Base-by-base conservation (phyloP, 2,329 filamentous ascomycete genomes). In the Phyllosticta citrichinensis region DNA sequence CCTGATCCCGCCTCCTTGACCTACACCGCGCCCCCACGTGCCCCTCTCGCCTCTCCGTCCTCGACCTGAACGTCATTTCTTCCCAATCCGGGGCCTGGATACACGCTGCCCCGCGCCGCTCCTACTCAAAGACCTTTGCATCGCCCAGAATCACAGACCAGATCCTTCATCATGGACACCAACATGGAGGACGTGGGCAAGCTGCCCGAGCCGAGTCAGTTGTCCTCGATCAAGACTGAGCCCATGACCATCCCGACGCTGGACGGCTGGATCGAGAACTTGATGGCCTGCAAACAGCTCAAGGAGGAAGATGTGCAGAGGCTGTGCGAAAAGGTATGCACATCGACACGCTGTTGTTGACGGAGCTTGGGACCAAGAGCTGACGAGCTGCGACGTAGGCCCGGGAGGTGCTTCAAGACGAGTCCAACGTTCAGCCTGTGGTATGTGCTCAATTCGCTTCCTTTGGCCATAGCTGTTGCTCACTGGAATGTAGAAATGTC, bases 211-310 rank as follows among this genome's bases (percentile, higher is more conserved):
- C 83, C 85, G 66, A 83, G 89, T 74, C 88, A 88, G 72, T 77
- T 96, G 67, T 75, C 77, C 61, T 75, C 76, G 69, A 85, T 88
- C 63, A 80, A 85, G 61, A 83, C 85, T 70, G 94, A 97, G 79
- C 89, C 93, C 61, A 87, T 92, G 64, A 90, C 91, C 68, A 94
- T 96, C 80, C 86, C 89, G 64, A 96, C 91, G 63, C 83, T 99
- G 65, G 94, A 99, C 75, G 91, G 92, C 72, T 99, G 94, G 94
- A 97, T 99, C 74, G 93, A 97, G 82, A 92, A 84, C 80, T 82
- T 99, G 78, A 97, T 99, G 93, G 86, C 79, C 73, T 99, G 94
- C 88, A 99, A 99, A 81, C 94, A 97, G 83, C 83, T 99, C 76
- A 86, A 89, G 64, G 94, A 99, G 80, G 82, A 84, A 66, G 94